A percentile compares a stretch with the other conserved stretches of the same genome.
Conservation (phyloP, 345 rosid genomes). For the Balakata baccata region DNA sequence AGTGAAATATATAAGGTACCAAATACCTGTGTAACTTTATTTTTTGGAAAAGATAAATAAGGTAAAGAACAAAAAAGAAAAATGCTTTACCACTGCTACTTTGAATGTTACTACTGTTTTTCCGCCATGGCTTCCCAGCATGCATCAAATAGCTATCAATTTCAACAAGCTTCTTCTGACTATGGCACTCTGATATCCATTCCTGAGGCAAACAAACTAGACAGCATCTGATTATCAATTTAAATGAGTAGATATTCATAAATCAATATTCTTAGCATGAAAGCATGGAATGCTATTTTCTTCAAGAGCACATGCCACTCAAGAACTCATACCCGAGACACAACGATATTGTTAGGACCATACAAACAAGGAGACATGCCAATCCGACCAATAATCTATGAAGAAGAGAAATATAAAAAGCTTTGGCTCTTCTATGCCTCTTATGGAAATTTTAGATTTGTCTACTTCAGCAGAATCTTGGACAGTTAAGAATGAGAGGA, state of each 20-base stretch:
- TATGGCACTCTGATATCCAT: constrained; percentile 74
- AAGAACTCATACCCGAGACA: not conserved
- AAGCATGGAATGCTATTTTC: not conserved
- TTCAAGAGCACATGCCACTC: not conserved
- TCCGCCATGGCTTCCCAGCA: constrained; percentile 90
- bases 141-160: constrained; percentile 77
- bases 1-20: not conserved
- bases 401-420: not conserved
- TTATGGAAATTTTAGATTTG: not conserved
- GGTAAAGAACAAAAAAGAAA: not conserved
- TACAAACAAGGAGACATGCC: not conserved
- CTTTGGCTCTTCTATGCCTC: not conserved
- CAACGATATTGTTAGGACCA: not conserved
- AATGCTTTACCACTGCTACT: constrained; percentile 37
- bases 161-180: constrained; percentile 65
- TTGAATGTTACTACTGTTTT: constrained; percentile 27
- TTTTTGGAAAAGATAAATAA: not conserved
- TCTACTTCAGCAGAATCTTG: not conserved
- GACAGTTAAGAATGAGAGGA: not conserved
- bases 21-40: not conserved
- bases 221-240: constrained; percentile 8
- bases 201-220: constrained; percentile 45
- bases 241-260: not conserved
- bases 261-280: not conserved
- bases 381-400: not conserved